Percentiles rank a stretch among this genome's conserved stretches.
Conservation (phyloP, 2,329 filamentous ascomycete genomes). For the Epichloe glyceriae region DNA sequence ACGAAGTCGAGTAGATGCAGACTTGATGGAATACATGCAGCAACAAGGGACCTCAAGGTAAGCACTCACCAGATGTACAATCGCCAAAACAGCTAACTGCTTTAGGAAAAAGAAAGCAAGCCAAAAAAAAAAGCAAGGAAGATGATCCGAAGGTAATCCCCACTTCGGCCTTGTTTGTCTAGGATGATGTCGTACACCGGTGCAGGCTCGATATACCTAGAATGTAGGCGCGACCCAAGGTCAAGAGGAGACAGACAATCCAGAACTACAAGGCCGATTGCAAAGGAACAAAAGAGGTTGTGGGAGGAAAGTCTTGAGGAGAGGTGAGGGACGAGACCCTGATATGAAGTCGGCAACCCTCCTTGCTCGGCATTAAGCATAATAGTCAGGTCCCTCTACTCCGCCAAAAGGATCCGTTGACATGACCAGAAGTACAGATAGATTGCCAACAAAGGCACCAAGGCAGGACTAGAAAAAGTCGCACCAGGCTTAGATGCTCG, state of each 20-base stretch:
- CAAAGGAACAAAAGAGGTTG: not conserved
- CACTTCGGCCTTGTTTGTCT: not conserved
- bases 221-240: not conserved
- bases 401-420: not conserved
- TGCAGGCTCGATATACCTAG: not conserved
- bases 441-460: not conserved
- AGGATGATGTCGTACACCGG: not conserved
- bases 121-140: not conserved
- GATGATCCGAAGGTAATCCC: not conserved
- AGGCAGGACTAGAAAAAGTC: not conserved
- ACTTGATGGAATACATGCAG: too few species aligned
- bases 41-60: too few species aligned
- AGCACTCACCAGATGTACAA: too few species aligned
- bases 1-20: too few species aligned
- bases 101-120: not conserved
- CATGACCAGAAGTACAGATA: not conserved
- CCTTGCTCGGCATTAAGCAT: not conserved
- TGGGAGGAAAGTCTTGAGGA: not conserved
- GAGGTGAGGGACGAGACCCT: slow-evolving; percentile 1
- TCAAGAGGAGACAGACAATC: not conserved
- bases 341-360: not conserved
- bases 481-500: not conserved
- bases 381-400: not conserved
- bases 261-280: not conserved
- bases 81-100: too few species aligned